Evolutionary conservation across 331 rosid species (phyloP).

Genomic region (Ulmus americana): DNA sequence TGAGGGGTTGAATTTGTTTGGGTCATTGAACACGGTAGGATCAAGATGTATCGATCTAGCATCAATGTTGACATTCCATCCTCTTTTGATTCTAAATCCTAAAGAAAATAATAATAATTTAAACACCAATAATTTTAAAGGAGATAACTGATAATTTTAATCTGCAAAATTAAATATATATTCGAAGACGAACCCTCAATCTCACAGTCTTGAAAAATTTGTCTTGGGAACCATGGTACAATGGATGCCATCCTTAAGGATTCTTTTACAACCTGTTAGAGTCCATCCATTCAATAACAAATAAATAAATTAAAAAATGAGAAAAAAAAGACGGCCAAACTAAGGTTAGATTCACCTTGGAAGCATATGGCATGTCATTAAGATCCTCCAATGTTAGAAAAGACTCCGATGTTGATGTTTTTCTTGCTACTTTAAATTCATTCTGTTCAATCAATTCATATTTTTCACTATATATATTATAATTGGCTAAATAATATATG

Average conservation of each 20-base stretch:
- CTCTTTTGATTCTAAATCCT: conserved; percentile 70
- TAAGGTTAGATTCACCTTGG: conserved; percentile 38
- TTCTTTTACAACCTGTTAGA: conserved; percentile 64
- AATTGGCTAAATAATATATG: neutral
- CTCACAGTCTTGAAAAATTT: conserved; percentile 58
- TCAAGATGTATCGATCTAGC: conserved; percentile 69
- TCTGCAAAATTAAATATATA: neutral
- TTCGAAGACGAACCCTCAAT: conserved; percentile 46
- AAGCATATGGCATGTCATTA: conserved; percentile 58
- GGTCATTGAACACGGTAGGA: conserved; percentile 49
- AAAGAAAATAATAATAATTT: neutral
- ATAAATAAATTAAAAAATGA: neutral
- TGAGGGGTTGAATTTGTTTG: conserved; percentile 56
- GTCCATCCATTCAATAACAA: neutral
- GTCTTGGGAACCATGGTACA: conserved; percentile 85
- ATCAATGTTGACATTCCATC: conserved; percentile 80
- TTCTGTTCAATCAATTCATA: conserved; percentile 34
- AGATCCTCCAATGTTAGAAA: conserved; percentile 54
- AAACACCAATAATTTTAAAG: neutral
- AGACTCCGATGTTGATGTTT: conserved; percentile 1
- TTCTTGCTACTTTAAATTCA: conserved; percentile 41
- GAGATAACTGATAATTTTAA: neutral
- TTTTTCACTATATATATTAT: neutral
- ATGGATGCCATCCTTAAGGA: conserved; percentile 69
- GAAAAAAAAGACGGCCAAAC: neutral